Base-by-base conservation (phyloP, 2,329 filamentous ascomycete genomes). In the Neofusicoccum ribis region DNA sequence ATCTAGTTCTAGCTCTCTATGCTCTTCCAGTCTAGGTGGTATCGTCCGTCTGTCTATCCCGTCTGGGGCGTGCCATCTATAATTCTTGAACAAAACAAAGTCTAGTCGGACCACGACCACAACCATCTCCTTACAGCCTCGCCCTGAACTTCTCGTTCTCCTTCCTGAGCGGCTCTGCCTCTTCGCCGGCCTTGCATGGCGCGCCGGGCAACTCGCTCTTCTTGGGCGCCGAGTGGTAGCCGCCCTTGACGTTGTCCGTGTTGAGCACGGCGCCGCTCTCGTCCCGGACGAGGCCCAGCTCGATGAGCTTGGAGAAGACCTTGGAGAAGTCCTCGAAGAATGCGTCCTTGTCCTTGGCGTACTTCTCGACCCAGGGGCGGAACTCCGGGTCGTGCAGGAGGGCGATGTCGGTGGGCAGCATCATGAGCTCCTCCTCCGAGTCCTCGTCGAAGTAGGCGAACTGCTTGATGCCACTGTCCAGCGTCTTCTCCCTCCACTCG, bases 341-440 rank as follows among this genome's bases (percentile, higher is more conserved):
- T 50, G 81, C 67, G 0, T 88, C 86, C 74, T 87, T 87, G 70
- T 89, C 85, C 58, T 82, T 77, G 3, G 86, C 86, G 71, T 89
- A 89, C 67, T 78, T 71, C 73, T 86, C 79, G 12, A 89, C 86
- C 82, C 84, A 89, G 6, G 77, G 76, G 17, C 78, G 72, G 72
- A 89, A 89, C 5, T 68, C 72, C 2, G 79, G 73, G 68, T 89
- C 87, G 1, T 80, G 78, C 3, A 84, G 75, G 44, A 89, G 78
- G 4, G 86, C 83, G 70, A 89, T 83, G 72, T 89, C 87, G 2
- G 86, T 88, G 0, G 87, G 87, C 72, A 89, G 72, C 87, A 89
- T 89, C 87, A 89, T 89, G 47, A 89, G 76, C 64, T 84, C 84
- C 65, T 84, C 83, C 50, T 83, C 82, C 5, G 75, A 76, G 69